Conservation (phyloP, 2,329 filamentous ascomycete genomes). For the Talaromyces funiculosus region DNA sequence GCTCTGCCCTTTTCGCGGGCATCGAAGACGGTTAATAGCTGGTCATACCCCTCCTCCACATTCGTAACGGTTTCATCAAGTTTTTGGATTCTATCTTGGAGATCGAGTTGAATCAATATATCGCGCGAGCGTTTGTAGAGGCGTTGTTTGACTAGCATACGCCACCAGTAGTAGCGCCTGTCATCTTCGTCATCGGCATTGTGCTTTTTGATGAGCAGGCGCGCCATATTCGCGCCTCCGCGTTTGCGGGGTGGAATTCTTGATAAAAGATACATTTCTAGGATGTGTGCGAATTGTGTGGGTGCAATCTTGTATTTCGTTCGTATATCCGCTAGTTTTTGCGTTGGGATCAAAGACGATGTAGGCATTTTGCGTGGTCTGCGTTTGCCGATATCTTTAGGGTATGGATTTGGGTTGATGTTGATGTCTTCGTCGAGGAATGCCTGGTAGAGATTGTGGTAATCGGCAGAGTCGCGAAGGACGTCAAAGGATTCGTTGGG, state of each 20-base stretch:
- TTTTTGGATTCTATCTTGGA: slow-evolving; percentile 52
- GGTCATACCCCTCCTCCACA: slow-evolving; percentile 55
- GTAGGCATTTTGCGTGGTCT: slow-evolving; percentile 42
- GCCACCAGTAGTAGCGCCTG: slow-evolving; percentile 60
- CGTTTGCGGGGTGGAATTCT: slow-evolving; percentile 49
- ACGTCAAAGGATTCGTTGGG: slow-evolving; percentile 69
- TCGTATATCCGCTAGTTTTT: slow-evolving; percentile 47
- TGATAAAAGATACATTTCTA: slow-evolving; percentile 58
- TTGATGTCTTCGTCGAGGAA: slow-evolving; percentile 45
- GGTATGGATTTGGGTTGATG: slow-evolving; percentile 42
- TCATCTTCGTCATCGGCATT: slow-evolving; percentile 50
- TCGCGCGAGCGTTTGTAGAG: slow-evolving; percentile 58
- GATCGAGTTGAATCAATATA: slow-evolving; percentile 53
- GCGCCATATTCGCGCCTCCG: slow-evolving; percentile 47
- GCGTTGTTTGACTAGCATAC: slow-evolving; percentile 57
- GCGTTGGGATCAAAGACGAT: slow-evolving; percentile 49
- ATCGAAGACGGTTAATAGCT: slow-evolving; percentile 43
- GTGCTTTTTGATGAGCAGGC: slow-evolving; percentile 44
- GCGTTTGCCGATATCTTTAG: slow-evolving; percentile 28
- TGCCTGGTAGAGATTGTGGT: slow-evolving; percentile 50
- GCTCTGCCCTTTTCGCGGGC: slow-evolving; percentile 25
- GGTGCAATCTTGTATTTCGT: slow-evolving; percentile 53
- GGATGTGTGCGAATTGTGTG: slow-evolving; percentile 57
- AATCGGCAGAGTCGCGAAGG: slow-evolving; percentile 58
- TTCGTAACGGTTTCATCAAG: slow-evolving; percentile 54